Evolutionary conservation across 371 early-diverging fungal species (phyloP).

Genomic region (Mucor mucedo): DNA sequence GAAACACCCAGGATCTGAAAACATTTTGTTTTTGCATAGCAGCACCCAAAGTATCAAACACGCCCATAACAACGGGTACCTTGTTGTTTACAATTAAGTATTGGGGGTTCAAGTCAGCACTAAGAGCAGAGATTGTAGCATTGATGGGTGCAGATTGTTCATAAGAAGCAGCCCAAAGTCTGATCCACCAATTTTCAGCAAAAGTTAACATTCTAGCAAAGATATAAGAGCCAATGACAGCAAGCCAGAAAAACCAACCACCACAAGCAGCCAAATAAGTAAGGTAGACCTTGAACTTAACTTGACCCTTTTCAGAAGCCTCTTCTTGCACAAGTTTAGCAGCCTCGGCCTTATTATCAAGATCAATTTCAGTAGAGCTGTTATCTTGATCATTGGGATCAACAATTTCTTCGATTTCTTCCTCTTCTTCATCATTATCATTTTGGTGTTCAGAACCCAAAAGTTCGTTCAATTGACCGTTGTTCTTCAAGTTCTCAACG

Average conservation of each 20-base stretch:
- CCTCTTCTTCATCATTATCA: slow-evolving; percentile 9
- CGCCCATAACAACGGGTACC: slow-evolving; percentile 5
- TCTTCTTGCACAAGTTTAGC: slow-evolving; percentile 54
- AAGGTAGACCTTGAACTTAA: slow-evolving; percentile 63
- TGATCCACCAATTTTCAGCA: slow-evolving; percentile 44
- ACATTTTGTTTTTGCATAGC: slow-evolving; percentile 27
- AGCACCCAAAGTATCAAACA: slow-evolving; percentile 32
- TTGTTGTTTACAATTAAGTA: slow-evolving; percentile 1
- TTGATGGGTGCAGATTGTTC: not conserved
- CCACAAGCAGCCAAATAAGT: slow-evolving; percentile 72
- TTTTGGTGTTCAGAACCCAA: slow-evolving; percentile 17
- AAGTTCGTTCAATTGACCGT: slow-evolving; percentile 18
- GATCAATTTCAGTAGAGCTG: slow-evolving; percentile 18
- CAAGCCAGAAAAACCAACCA: slow-evolving; percentile 60
- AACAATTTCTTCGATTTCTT: slow-evolving; percentile 34
- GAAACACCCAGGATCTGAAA: slow-evolving; percentile 35
- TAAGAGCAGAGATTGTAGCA: not conserved
- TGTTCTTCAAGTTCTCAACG: slow-evolving; percentile 19
- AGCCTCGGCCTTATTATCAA: slow-evolving; percentile 31
- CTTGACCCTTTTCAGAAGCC: slow-evolving; percentile 55
- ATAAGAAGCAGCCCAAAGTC: slow-evolving; percentile 37
- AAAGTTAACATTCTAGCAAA: slow-evolving; percentile 53
- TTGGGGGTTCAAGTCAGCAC: not conserved
- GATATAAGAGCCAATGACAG: slow-evolving; percentile 50
- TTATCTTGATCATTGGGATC: slow-evolving; percentile 43